A percentile compares a stretch with the other conserved stretches of the same genome.
Evolutionary conservation across 1,284 basidiomycete genomes (phyloP).

Genomic region (Austropuccinia psidii): DNA sequence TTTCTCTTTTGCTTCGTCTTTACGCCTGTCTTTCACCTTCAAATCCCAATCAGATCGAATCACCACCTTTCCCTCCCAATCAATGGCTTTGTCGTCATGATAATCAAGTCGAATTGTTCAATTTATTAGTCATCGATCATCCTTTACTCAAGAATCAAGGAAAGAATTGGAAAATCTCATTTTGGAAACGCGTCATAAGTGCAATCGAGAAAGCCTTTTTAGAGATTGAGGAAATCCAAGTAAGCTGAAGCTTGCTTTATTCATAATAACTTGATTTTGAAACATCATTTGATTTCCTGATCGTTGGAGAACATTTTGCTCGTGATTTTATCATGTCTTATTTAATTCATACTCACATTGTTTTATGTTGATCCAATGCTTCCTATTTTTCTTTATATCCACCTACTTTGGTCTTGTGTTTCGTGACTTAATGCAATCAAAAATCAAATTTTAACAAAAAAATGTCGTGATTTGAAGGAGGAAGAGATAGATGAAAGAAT

Average conservation of each 20-base stretch:
- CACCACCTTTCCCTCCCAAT: conserved; percentile 12
- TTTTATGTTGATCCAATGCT: not conserved
- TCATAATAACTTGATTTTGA: no score
- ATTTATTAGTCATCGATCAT: not conserved
- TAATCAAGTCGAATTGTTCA: conserved; percentile 9
- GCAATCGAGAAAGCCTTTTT: not conserved
- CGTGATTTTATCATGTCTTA: not conserved
- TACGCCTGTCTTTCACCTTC: conserved; percentile 11
- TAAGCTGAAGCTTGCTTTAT: no score
- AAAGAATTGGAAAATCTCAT: conserved; percentile 6
- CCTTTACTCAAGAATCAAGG: not conserved
- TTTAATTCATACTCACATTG: not conserved
- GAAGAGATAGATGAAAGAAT: conserved; percentile 22
- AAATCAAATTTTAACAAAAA: no score
- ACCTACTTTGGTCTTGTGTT: not conserved
- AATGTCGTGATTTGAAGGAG: not conserved
- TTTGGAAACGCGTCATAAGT: conserved; percentile 24
- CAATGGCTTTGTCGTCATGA: not conserved
- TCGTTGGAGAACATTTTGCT: not conserved
- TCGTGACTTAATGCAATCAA: no score
- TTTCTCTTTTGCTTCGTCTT: not conserved
- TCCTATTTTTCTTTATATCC: not conserved
- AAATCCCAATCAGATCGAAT: not conserved
- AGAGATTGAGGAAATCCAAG: not conserved
- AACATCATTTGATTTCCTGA: not conserved